Conservation (phyloP, 257 asterid genomes). For the Solanum ossicruentum region DNA sequence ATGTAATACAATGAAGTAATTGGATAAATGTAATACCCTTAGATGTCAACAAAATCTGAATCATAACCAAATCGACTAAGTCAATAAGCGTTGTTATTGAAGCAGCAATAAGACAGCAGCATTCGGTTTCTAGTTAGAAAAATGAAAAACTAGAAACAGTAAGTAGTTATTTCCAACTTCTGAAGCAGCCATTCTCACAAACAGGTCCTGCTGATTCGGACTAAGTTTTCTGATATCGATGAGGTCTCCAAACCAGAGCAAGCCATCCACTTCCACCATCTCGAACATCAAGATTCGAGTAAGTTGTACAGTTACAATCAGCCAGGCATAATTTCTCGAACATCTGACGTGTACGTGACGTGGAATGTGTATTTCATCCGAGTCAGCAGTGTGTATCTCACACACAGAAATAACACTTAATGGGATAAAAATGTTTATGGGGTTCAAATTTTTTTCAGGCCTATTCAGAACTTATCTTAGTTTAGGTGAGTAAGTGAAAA, state of each 20-base stretch:
- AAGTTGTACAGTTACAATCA: slow-evolving; percentile 13
- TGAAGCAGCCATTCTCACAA: slow-evolving; percentile 4
- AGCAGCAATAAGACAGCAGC: background rate
- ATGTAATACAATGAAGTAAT: slow-evolving; percentile 58
- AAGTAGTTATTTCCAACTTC: slow-evolving; percentile 12
- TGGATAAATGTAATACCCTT: slow-evolving; percentile 46
- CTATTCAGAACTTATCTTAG: too few relatives aligned
- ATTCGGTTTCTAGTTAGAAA: background rate
- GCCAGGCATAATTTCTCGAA: background rate
- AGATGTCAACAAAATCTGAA: slow-evolving; percentile 45
- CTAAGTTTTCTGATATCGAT: slow-evolving; percentile 1
- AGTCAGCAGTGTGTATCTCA: too few relatives aligned
- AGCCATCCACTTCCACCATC: slow-evolving; percentile 6
- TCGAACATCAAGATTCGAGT: background rate
- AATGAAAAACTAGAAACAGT: background rate
- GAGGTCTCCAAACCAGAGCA: slow-evolving; percentile 9
- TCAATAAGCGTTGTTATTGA: too few relatives aligned
- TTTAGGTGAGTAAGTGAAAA: too few relatives aligned
- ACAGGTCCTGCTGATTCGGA: background rate
- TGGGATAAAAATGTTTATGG: too few relatives aligned
- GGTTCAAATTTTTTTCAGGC: too few relatives aligned
- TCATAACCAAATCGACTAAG: slow-evolving; percentile 27
- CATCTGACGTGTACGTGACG: too few relatives aligned
- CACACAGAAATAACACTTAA: too few relatives aligned
- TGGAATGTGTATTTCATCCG: too few relatives aligned